Evolutionary conservation across 1,284 basidiomycete genomes (phyloP).

Genomic region (Vanrija sp.): DNA sequence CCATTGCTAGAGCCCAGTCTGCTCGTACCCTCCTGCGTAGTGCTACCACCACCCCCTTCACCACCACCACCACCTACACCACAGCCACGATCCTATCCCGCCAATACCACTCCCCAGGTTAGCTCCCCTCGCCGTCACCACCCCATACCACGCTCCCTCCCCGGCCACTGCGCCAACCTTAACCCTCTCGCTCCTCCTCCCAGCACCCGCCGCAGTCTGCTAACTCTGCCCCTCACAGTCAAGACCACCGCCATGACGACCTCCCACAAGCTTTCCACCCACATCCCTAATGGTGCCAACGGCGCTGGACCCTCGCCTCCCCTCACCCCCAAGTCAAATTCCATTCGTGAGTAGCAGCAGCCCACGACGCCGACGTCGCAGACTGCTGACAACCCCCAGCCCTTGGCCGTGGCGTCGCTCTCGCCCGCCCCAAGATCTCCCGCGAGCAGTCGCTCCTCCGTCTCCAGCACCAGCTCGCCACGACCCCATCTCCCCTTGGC

Average conservation of each 20-base stretch:
- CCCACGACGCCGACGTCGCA: not conserved
- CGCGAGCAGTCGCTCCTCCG: conserved; percentile 40
- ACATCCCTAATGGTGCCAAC: conserved; percentile 1
- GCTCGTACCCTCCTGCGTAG: too few relatives aligned
- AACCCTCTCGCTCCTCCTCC: too few relatives aligned
- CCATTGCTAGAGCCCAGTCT: too few relatives aligned
- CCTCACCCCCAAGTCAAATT: conserved; percentile 19
- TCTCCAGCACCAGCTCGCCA: conserved; percentile 36
- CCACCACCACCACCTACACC: too few relatives aligned
- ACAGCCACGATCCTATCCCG: too few relatives aligned
- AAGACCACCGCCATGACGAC: conserved; percentile 1
- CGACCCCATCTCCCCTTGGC: conserved; percentile 37
- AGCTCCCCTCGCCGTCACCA: too few relatives aligned
- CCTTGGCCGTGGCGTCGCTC: conserved; percentile 6
- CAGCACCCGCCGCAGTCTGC: too few relatives aligned
- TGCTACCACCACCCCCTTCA: too few relatives aligned
- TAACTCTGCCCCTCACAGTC: too few relatives aligned
- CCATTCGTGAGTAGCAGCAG: conserved; percentile 7
- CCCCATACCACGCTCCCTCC: too few relatives aligned
- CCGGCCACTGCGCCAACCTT: too few relatives aligned
- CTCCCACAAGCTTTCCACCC: conserved; percentile 8
- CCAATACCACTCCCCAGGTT: too few relatives aligned
- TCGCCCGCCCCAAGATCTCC: conserved; percentile 5
- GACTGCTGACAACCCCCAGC: not conserved
- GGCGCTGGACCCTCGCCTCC: conserved; percentile 12